A percentile compares a stretch with the other conserved stretches of the same genome.
phyloP scores from a whole-genome alignment of 2,329 filamentous ascomycete species.

The Pseudogymnoascus sp. region DNA sequence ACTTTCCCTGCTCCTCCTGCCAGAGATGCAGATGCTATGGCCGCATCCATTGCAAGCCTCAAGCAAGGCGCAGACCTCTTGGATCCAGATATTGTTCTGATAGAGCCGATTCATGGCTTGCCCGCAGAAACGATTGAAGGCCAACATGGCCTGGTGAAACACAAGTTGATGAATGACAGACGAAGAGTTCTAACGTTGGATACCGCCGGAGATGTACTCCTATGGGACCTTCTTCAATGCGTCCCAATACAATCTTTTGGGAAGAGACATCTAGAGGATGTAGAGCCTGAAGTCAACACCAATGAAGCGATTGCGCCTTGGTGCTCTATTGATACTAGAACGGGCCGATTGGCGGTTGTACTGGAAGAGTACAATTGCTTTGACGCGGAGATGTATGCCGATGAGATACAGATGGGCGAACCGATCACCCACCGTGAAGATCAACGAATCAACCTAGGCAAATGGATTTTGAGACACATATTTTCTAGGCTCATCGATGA shows the following conservation, averaged over 20 bases:
- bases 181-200: constrained; percentile 84
- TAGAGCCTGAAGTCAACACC: constrained; percentile 79
- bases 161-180: constrained; percentile 83
- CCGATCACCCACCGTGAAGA: constrained; percentile 81
- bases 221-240: constrained; percentile 93
- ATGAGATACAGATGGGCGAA: constrained; percentile 70
- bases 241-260: constrained; percentile 85
- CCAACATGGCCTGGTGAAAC: constrained; percentile 90
- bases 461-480: constrained; percentile 90
- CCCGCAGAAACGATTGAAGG: constrained; percentile 84
- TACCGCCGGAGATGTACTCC: constrained; percentile 84
- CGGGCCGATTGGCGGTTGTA: constrained; percentile 82
- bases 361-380: constrained; percentile 94
- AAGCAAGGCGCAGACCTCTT: constrained; percentile 51
- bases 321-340: constrained; percentile 92
- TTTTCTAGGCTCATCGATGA: constrained; percentile 87
- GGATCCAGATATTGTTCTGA: constrained; percentile 38
- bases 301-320: constrained; percentile 85
- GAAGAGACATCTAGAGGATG: constrained; percentile 87
- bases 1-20: constrained; percentile 54
- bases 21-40: constrained; percentile 48
- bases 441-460: constrained; percentile 92
- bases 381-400: constrained; percentile 93
- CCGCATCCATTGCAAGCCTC: constrained; percentile 38
- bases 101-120: constrained; percentile 57